Evolutionary conservation across 257 asterid species (phyloP).

Genomic region (Salvia splendens): DNA sequence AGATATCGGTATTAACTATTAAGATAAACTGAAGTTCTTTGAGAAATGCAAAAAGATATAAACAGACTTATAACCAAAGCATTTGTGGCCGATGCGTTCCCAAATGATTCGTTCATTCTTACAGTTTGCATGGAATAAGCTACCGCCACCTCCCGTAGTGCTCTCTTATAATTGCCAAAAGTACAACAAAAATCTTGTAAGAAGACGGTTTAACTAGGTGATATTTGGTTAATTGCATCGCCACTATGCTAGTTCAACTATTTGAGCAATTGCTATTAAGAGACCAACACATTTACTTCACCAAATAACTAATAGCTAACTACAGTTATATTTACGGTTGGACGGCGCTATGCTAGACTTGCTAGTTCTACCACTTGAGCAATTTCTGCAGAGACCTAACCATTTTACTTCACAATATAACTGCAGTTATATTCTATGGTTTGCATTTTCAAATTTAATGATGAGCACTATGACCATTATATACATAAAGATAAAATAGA

Average conservation of each 20-base stretch:
- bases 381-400: not conserved
- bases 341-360: too few relatives aligned
- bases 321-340: too few relatives aligned
- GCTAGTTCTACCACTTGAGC: slow-evolving; percentile 3
- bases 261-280: too few relatives aligned
- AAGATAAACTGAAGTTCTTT: not conserved
- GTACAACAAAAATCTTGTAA: not conserved
- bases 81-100: not conserved
- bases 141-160: not conserved
- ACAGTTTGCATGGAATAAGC: not conserved
- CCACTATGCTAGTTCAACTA: not conserved
- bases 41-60: not conserved
- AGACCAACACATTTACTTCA: too few relatives aligned
- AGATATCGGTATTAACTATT: too few relatives aligned
- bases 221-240: not conserved
- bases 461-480: not conserved
- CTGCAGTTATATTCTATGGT: not conserved
- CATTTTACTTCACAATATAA: not conserved
- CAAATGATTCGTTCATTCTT: not conserved
- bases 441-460: not conserved
- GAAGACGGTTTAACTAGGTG: not conserved
- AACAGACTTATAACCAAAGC: not conserved
- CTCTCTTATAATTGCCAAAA: not conserved
- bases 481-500: not conserved
- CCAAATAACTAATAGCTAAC: too few relatives aligned